A percentile compares a stretch with the other conserved stretches of the same genome.
Conservation (phyloP, 2,329 filamentous ascomycete species). For the Penicillium sclerotiorum region DNA sequence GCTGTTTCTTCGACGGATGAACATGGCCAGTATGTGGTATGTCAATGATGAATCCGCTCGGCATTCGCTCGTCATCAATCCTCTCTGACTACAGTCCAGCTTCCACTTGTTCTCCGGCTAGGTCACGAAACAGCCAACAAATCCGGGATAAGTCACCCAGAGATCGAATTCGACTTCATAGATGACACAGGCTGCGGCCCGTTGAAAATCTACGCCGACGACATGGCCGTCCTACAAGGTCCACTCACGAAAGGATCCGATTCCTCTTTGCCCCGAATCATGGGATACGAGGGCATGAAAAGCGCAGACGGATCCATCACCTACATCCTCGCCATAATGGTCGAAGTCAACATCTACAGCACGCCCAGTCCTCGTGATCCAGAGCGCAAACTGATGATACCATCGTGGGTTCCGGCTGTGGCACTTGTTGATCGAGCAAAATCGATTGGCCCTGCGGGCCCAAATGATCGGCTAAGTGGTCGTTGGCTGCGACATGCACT, state of each 20-base stretch:
- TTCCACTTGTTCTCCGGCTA: not conserved
- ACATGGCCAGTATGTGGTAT: not conserved
- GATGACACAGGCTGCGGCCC: not conserved
- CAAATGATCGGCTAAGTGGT: not conserved
- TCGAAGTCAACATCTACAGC: constrained; percentile 1
- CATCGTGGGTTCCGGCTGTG: not conserved
- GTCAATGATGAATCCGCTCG: not conserved
- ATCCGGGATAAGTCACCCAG: not conserved
- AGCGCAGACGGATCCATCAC: not conserved
- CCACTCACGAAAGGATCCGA: not conserved
- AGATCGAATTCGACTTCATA: constrained; percentile 2
- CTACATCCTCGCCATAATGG: not conserved
- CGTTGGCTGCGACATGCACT: not conserved
- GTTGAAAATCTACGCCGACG: not conserved
- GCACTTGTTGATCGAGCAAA: not conserved
- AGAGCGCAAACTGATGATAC: not conserved
- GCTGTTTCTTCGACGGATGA: not conserved
- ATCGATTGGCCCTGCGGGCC: not conserved
- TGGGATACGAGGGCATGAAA: not conserved
- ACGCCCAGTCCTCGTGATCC: not conserved
- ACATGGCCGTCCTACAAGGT: not conserved
- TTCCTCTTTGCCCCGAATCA: not conserved
- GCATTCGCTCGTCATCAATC: not conserved
- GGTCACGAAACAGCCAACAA: not conserved
- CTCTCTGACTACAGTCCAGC: not conserved